Evolutionary conservation across 2,329 filamentous ascomycete species (phyloP).

Genomic region (Rhinocladiella similis): DNA sequence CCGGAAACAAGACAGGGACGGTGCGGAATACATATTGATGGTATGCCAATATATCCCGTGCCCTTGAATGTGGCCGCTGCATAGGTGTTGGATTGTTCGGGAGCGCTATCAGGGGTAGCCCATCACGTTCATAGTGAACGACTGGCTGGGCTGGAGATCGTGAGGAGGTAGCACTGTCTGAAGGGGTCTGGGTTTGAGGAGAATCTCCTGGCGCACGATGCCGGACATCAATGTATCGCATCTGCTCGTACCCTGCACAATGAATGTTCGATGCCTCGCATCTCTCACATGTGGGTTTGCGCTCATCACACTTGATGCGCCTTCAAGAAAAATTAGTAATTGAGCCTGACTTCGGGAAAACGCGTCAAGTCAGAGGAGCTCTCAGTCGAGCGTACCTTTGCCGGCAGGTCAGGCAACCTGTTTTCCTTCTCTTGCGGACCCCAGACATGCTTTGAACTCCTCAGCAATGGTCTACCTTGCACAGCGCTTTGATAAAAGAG

Average conservation of each 20-base stretch:
- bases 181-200: neutral
- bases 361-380: neutral
- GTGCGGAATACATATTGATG: slow-evolving; percentile 29
- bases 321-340: neutral
- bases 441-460: neutral
- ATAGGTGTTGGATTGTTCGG: slow-evolving; percentile 24
- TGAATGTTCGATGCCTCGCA: slow-evolving; percentile 40
- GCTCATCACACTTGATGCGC: slow-evolving; percentile 58
- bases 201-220: slow-evolving; percentile 1
- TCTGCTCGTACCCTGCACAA: slow-evolving; percentile 27
- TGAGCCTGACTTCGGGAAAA: neutral
- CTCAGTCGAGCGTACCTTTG: neutral
- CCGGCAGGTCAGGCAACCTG: slow-evolving; percentile 17
- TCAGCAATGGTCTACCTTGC: no score
- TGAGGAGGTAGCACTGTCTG: neutral
- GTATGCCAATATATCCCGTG: slow-evolving; percentile 27
- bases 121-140: slow-evolving; percentile 4
- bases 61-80: slow-evolving; percentile 26
- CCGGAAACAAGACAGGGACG: slow-evolving; percentile 22
- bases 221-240: slow-evolving; percentile 19
- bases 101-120: slow-evolving; percentile 22
- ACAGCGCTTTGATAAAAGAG: no score
- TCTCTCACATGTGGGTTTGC: slow-evolving; percentile 53
- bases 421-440: neutral
- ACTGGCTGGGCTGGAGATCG: neutral